phyloP scores from a whole-genome alignment of 2,329 filamentous ascomycete genomes.

The Tolypocladium pustulatum region DNA sequence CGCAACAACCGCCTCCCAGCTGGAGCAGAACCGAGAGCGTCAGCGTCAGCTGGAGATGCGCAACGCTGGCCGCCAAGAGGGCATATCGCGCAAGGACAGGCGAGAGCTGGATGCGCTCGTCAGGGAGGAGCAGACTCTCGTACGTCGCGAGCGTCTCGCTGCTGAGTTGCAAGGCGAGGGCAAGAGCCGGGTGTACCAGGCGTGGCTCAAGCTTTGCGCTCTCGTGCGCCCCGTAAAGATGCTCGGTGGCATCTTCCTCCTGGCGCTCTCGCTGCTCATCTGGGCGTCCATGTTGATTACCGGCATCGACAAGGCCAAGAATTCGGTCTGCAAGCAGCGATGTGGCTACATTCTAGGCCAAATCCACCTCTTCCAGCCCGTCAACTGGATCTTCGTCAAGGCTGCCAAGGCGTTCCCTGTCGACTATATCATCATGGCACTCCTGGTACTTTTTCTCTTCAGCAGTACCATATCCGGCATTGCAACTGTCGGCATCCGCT shows the following conservation, averaged over 20 bases:
- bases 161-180: slow-evolving; percentile 72
- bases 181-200: slow-evolving; percentile 59
- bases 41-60: slow-evolving; percentile 86
- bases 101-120: slow-evolving; percentile 79
- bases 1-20: slow-evolving; percentile 65
- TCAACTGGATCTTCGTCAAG: slow-evolving; percentile 75
- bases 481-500: slow-evolving; percentile 80
- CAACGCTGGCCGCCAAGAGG: slow-evolving; percentile 62
- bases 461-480: slow-evolving; percentile 79
- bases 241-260: slow-evolving; percentile 67
- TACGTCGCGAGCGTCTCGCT: slow-evolving; percentile 79
- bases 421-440: slow-evolving; percentile 82
- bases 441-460: slow-evolving; percentile 82
- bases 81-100: slow-evolving; percentile 73
- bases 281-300: slow-evolving; percentile 94
- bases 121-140: slow-evolving; percentile 84
- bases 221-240: slow-evolving; percentile 84
- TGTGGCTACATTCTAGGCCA: slow-evolving; percentile 86
- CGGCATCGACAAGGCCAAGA: slow-evolving; percentile 89
- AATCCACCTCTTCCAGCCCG: slow-evolving; percentile 87
- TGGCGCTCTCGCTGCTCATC: slow-evolving; percentile 63
- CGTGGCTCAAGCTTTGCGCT: slow-evolving; percentile 72
- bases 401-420: slow-evolving; percentile 77
- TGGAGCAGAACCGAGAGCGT: slow-evolving; percentile 81
- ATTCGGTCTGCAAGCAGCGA: slow-evolving; percentile 80